phyloP scores from a whole-genome alignment of 805 yeast genomes.

The Vanderwaltozyma yarrowii region DNA sequence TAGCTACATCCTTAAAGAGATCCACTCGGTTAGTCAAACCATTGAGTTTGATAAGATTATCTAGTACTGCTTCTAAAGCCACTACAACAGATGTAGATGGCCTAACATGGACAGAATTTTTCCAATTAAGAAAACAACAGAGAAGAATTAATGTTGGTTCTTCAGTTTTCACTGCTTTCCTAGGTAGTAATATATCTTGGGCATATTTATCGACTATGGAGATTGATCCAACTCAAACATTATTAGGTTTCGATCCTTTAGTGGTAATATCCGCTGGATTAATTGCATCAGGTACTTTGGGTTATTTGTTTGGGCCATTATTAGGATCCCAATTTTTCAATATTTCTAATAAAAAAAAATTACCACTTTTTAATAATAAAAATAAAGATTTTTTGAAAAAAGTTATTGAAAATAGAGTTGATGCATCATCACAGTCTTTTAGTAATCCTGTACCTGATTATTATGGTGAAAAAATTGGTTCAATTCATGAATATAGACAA shows the following conservation, averaged over 20 bases:
- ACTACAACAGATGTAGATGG: background rate
- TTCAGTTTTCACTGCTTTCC: slow-evolving; percentile 55
- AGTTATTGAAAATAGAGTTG: slow-evolving; percentile 72
- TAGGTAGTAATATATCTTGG: slow-evolving; percentile 63
- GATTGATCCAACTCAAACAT: slow-evolving; percentile 76
- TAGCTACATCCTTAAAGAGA: too few relatives aligned
- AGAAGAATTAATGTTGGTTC: slow-evolving; percentile 58
- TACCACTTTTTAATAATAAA: slow-evolving; percentile 44
- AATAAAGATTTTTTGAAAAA: slow-evolving; percentile 68
- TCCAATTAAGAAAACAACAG: slow-evolving; percentile 64
- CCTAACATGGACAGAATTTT: slow-evolving; percentile 73
- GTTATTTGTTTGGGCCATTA: slow-evolving; percentile 75
- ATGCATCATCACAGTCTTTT: slow-evolving; percentile 83
- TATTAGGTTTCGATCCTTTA: slow-evolving; percentile 85
- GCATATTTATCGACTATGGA: slow-evolving; percentile 68
- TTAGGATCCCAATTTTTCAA: slow-evolving; percentile 66
- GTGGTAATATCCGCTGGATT: slow-evolving; percentile 70
- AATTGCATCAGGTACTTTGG: slow-evolving; percentile 60
- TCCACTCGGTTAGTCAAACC: background rate
- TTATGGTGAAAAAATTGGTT: slow-evolving; percentile 91
- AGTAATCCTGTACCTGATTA: slow-evolving; percentile 97
- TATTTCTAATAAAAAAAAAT: slow-evolving; percentile 36
- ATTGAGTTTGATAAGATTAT: slow-evolving; percentile 8
- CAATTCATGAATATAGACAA: slow-evolving; percentile 76
- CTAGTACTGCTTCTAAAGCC: slow-evolving; percentile 21